Evolutionary conservation across 139 green algal species (phyloP).

Genomic region (Auxenochlorella pyrenoidosa): DNA sequence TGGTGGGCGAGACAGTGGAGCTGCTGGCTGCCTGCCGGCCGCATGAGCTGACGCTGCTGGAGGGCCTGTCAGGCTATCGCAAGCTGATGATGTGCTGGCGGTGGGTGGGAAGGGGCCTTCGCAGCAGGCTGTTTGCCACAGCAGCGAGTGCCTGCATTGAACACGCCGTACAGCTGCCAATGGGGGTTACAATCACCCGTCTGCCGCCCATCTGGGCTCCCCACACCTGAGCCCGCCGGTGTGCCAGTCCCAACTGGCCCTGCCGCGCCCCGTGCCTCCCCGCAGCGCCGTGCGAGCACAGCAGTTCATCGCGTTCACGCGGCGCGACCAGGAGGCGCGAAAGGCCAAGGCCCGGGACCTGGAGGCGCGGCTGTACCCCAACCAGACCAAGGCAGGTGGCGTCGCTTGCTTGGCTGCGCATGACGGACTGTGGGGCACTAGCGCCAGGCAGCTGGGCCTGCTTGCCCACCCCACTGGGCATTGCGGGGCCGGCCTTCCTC

Average conservation of each 20-base stretch:
- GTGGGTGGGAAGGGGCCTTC: conserved; percentile 8
- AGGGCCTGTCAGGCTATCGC: conserved; percentile 29
- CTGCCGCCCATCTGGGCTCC: too few species aligned
- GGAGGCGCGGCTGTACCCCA: conserved; percentile 31
- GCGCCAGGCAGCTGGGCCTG: too few species aligned
- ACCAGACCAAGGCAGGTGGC: conserved; percentile 11
- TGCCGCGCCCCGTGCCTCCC: not conserved
- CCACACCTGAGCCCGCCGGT: too few species aligned
- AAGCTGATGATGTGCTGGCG: conserved; percentile 62
- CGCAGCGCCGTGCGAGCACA: conserved; percentile 54
- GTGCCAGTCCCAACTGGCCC: not conserved
- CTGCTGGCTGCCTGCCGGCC: conserved; percentile 53
- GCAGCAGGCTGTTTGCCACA: too few species aligned
- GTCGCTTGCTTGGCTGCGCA: not conserved
- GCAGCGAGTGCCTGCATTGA: too few species aligned
- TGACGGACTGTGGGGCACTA: too few species aligned
- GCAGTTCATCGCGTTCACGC: conserved; percentile 66
- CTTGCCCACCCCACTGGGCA: too few species aligned
- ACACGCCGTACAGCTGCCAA: too few species aligned
- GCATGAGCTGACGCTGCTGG: conserved; percentile 50
- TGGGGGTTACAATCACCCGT: too few species aligned
- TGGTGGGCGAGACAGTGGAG: conserved; percentile 55
- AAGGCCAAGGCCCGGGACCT: conserved; percentile 34
- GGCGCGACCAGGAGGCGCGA: conserved; percentile 30
- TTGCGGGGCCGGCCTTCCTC: too few species aligned